Evolutionary conservation across 208 protist genomes (phyloP), one percentile per base, ranked within the genome.

Genomic region (Wallacemonas rigidus): DNA sequence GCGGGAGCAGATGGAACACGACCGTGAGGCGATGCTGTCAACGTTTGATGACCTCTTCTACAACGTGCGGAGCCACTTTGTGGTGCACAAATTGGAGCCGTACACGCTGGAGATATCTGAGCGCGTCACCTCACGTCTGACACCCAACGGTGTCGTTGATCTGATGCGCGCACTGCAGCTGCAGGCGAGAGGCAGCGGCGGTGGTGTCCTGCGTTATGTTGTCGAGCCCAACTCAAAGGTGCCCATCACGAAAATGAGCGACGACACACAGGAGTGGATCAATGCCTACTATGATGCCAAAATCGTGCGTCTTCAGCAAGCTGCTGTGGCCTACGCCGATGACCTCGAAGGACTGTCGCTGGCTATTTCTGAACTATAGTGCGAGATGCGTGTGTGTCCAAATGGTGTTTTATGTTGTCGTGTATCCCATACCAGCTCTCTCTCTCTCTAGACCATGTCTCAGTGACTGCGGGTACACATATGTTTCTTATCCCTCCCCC

Each of bases 1-100:
- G 9, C 83, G 85, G 60, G 75, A 87, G 45, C 78, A 79, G 6
- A 61, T 95, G 14, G 17, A 48, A 9, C 56, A 43, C 12, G 82
- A 93, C 44, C 57, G 75, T 43, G 85, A 90, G 35, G 45, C 43
- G 48, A 77, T 92, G 82, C 69, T 80, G 44, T 65, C 57, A 39
- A 45, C 75, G 35, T 85, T 95, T 39, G 81, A 83, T 15, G 90
- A 95, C 67, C 79, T 87, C 36, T 93, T 93, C 73, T 95, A 95
- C 81, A 74, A 83, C 61, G 90, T 80, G 6, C 79, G 82, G 53
- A 88, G 80, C 67, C 90, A 95, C 73, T 89, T 92, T 68, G 48
- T 90, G 14, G 73, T 71, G 26, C 51, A 65, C 69, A 72, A 75
- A 39, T n/a, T 17, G 11, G 79, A 77, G 53, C 77, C 89, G 3